Evolutionary conservation across 441 rosid species (phyloP), one percentile per base, ranked within the genome.

Genomic region (Hura crepitans): DNA sequence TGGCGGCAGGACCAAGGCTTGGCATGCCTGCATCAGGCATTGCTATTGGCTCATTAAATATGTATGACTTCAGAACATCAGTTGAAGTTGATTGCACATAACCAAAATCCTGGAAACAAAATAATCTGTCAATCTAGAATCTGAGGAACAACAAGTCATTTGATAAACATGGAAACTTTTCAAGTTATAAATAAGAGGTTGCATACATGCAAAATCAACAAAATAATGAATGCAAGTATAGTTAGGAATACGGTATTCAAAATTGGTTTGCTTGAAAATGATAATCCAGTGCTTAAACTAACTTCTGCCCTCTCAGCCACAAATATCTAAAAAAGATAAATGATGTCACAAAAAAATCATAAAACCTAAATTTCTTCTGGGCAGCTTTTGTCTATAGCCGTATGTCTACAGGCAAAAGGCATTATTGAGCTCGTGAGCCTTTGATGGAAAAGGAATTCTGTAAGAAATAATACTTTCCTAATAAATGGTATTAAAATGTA

Each of bases 81-180:
- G 90, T 87, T 42, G 90, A 84, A 35, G 90, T 85, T 80, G 96
- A 84, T 87, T 92, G 94, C 74, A 85, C 93, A 66, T 85, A 92
- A 62, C 97, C 96, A 78, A 90, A 90, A 80, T 92, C 98, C 98
- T 92, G 74, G 57, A 28, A 20, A 33, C 63, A 2, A 53, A 78
- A 1, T 18, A 27, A 25, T 56, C 60, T 25, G 13, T 22, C 23
- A 39, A 59, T 42, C 12, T 31, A 23, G 31, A 23, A 20, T 61
- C 30, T 51, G 30, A 28, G 37, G 42, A 59, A 33, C 23, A 62
- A 64, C 14, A 43, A 35, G 12, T 47, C 1, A 46, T 3, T 2
- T 17, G 43, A 39, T 39, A 7, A 55, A 22, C 10, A 39, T 22
- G 62, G 28, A 68, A 22, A n/a, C 17, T 62, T 42, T 22, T 33